These are phyloP conservation scores for Kluyveromyces starmeri DNA, from an alignment of 805 yeast species.

Conservation along the genomic window DNA sequence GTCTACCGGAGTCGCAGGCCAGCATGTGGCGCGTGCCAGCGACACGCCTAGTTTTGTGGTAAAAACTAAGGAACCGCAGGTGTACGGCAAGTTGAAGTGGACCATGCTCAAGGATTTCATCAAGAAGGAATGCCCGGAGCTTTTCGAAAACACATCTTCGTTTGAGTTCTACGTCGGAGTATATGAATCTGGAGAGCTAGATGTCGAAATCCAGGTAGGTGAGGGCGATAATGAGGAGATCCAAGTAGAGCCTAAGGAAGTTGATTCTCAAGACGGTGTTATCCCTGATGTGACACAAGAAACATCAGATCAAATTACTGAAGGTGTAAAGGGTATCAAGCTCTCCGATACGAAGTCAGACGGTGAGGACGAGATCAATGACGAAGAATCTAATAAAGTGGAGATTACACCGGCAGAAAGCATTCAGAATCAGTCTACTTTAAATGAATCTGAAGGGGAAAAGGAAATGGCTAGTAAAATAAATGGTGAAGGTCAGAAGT, in stretches of 20 bases:
- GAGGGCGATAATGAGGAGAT: neutral
- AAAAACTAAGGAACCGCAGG: constrained; percentile 19
- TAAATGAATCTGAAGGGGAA: neutral
- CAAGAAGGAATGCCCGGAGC: constrained; percentile 25
- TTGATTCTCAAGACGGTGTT: too few species aligned
- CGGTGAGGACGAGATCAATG: too few species aligned
- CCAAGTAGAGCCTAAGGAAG: too few species aligned
- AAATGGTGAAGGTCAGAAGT: constrained; percentile 1
- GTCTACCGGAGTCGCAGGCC: constrained; percentile 1
- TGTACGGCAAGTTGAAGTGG: constrained; percentile 29
- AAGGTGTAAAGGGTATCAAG: neutral
- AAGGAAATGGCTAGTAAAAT: constrained; percentile 4
- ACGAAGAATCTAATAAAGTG: too few species aligned
- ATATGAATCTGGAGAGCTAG: constrained; percentile 22
- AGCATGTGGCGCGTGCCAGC: constrained; percentile 2
- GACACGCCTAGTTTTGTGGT: constrained; percentile 5
- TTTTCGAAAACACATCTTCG: constrained; percentile 19
- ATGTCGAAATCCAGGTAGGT: constrained; percentile 3
- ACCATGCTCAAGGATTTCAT: constrained; percentile 32
- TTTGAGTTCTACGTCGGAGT: constrained; percentile 30
- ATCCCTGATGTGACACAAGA: neutral
- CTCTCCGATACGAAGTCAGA: too few species aligned
- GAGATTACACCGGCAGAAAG: too few species aligned
- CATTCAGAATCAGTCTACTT: too few species aligned
- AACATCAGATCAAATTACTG: neutral